Base-by-base conservation (phyloP, 441 rosid genomes). In the Euphorbia schlechtendalii region DNA sequence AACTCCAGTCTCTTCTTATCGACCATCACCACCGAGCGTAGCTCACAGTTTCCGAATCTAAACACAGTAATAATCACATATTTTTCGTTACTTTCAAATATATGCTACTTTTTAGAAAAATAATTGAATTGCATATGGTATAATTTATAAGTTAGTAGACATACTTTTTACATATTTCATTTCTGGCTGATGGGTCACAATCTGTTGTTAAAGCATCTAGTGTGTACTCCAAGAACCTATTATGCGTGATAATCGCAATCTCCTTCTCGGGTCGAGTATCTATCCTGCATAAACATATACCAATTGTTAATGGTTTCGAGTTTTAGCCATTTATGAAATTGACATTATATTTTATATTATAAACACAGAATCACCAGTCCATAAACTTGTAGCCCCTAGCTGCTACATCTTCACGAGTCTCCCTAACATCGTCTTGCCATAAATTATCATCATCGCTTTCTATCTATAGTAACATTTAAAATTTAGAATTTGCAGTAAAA, bases 221-320 rank as follows among this genome's bases (percentile, higher is more conserved):
- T 9, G 84, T 82, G 15, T 84, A 52, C 67, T 82, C 82, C 81
- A 92, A 76, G 80, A 92, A 89, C 30, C 87, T 77, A 30, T 91
- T 81, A 48, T 89, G 96, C 68, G 90, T 81, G 11, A 92, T 88
- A 7, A 89, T 45, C 43, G 92, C 98, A 22, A 92, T 86, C 75
- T 87, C 89, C 73, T 73, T 81, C 77, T 92, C 98, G 18, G 74
- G 81, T 9, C 93, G 72, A 46, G 80, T 74, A 78, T 80, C 77
- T 69, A 87, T 27, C 96, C 96, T 89, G 55, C 21, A 15, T 2
- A n/a, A 52, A 32, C 14, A 51, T 2, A 46, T 0, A 20, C 54
- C 20, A 18, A 18, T n/a, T 18, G 54, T n/a, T 3, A 18, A 20
- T n/a, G 0, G 11, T 49, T 49, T 20, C 22, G 8, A 11, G 22